phyloP scores from a whole-genome alignment of 2,329 filamentous ascomycete species.

The Apiospora pterosperma region DNA sequence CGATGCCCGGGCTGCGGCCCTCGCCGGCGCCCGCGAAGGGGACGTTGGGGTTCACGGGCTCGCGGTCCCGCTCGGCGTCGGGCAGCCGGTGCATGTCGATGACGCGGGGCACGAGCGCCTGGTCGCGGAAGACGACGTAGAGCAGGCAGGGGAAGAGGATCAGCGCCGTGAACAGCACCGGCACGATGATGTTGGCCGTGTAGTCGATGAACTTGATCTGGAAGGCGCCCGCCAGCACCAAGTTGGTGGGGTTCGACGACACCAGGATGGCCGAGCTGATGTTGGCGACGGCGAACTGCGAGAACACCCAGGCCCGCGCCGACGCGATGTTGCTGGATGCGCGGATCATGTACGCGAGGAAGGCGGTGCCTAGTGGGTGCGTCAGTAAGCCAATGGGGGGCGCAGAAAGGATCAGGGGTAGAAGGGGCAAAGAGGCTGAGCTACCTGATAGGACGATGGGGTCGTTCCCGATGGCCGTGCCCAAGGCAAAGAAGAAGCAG shows the following conservation, averaged over 20 bases:
- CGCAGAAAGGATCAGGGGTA: background rate
- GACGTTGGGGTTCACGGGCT: constrained; percentile 70
- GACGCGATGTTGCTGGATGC: constrained; percentile 70
- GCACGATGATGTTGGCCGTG: constrained; percentile 73
- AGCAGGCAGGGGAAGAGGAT: constrained; percentile 67
- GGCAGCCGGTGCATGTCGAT: constrained; percentile 68
- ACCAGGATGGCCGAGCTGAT: constrained; percentile 73
- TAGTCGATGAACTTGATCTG: constrained; percentile 69
- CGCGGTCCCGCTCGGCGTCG: constrained; percentile 48
- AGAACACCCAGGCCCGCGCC: constrained; percentile 69
- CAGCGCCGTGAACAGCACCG: constrained; percentile 62
- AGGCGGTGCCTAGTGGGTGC: constrained; percentile 48
- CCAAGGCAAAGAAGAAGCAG: constrained; percentile 65
- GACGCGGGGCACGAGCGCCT: constrained; percentile 58
- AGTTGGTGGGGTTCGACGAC: constrained; percentile 73
- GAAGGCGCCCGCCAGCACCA: constrained; percentile 71
- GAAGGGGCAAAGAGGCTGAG: background rate
- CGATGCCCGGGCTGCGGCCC: constrained; percentile 50
- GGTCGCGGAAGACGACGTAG: constrained; percentile 64
- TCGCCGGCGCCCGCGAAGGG: constrained; percentile 56
- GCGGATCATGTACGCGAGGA: constrained; percentile 73
- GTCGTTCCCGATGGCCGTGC: constrained; percentile 70
- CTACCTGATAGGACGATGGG: constrained; percentile 67
- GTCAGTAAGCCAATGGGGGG: background rate
- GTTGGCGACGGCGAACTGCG: constrained; percentile 69